Conservation (phyloP, 768 basidiomycete species). For the Psilocybe tampanensis region DNA sequence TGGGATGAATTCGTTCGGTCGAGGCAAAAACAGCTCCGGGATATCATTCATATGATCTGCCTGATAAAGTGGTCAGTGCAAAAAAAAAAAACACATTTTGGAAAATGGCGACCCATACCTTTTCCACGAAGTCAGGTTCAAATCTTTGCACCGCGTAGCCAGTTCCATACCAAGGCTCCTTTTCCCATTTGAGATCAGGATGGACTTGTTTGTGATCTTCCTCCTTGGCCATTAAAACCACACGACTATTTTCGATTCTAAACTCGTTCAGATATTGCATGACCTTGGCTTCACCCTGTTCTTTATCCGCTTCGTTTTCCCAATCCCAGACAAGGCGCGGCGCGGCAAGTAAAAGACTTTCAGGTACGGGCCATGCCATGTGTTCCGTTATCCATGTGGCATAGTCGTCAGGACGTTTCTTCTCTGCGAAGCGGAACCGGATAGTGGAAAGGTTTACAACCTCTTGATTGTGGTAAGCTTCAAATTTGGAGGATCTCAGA, state of each 20-base stretch:
- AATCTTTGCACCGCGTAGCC: constrained; percentile 77
- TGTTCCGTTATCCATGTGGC: constrained; percentile 74
- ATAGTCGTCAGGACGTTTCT: constrained; percentile 77
- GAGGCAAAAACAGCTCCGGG: constrained; percentile 74
- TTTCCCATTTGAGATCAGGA: constrained; percentile 55
- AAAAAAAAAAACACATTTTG: background rate
- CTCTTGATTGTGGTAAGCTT: constrained; percentile 76
- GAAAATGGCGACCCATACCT: constrained; percentile 32
- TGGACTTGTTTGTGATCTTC: constrained; percentile 58
- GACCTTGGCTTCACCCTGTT: constrained; percentile 51
- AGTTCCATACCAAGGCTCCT: constrained; percentile 94
- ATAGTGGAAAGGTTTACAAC: constrained; percentile 68
- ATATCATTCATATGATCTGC: constrained; percentile 66
- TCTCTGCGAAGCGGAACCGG: constrained; percentile 87
- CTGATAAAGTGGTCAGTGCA: constrained; percentile 34
- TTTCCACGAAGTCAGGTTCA: constrained; percentile 59
- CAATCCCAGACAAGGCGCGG: constrained; percentile 76
- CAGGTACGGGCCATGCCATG: constrained; percentile 82
- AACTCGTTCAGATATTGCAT: constrained; percentile 63
- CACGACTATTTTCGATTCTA: constrained; percentile 59
- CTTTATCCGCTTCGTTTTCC: constrained; percentile 47
- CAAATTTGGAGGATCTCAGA: constrained; percentile 60
- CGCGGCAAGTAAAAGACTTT: constrained; percentile 71
- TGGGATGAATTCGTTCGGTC: constrained; percentile 91
- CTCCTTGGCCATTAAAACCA: constrained; percentile 79